Conservation (phyloP, 208 protist species). For the Crithidia expoeki region DNA sequence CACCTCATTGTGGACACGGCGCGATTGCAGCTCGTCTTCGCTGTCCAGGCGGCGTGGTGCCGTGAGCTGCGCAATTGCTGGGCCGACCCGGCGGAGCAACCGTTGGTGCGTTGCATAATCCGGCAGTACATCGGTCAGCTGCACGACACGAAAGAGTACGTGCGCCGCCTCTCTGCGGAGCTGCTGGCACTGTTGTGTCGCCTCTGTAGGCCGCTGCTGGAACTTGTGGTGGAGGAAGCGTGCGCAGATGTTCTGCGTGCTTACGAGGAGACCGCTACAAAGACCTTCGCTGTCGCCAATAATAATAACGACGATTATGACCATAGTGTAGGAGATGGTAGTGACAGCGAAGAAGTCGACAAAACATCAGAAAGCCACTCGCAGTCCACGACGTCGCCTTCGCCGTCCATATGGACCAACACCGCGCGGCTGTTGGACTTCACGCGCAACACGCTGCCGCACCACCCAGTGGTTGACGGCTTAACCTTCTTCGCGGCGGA, state of each 20-base stretch:
- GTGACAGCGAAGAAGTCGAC: slow-evolving; percentile 15
- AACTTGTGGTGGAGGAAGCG: slow-evolving; percentile 62
- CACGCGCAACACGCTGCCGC: slow-evolving; percentile 40
- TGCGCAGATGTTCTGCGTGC: slow-evolving; percentile 49
- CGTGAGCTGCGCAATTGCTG: slow-evolving; percentile 80
- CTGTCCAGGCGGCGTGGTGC: slow-evolving; percentile 84
- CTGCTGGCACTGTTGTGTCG: slow-evolving; percentile 79
- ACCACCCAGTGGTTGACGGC: slow-evolving; percentile 72
- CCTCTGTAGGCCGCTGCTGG: slow-evolving; percentile 48
- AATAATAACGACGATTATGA: slow-evolving; percentile 11
- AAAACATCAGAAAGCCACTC: slow-evolving; percentile 1
- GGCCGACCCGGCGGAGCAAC: slow-evolving; percentile 29
- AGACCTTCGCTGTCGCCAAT: background rate
- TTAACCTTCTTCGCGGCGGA: slow-evolving; percentile 69
- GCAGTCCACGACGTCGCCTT: slow-evolving; percentile 10
- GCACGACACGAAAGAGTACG: slow-evolving; percentile 83
- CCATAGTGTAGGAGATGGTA: slow-evolving; percentile 20
- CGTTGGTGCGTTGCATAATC: slow-evolving; percentile 53
- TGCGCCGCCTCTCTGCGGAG: slow-evolving; percentile 84
- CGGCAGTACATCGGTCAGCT: slow-evolving; percentile 71
- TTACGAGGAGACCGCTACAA: slow-evolving; percentile 32
- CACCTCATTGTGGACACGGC: slow-evolving; percentile 66
- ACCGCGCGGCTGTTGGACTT: slow-evolving; percentile 39
- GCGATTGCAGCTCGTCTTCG: slow-evolving; percentile 83
- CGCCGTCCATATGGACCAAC: slow-evolving; percentile 30